Evolutionary conservation across 768 basidiomycete species (phyloP).

Genomic region (Kockovaella imperatae): DNA sequence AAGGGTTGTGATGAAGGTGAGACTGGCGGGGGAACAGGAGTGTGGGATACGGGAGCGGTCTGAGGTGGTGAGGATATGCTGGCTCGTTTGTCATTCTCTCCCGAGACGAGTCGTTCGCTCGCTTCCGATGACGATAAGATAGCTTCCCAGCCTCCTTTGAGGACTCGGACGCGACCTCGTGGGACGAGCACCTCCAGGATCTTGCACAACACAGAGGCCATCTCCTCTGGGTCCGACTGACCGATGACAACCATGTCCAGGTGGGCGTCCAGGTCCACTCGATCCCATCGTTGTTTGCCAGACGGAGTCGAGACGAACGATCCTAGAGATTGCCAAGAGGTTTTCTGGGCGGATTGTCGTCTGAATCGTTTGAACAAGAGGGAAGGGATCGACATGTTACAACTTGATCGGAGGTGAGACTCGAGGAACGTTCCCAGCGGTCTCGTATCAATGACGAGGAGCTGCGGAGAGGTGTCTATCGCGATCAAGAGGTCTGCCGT

Average conservation of each 20-base stretch:
- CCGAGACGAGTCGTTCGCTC: slow-evolving; percentile 4
- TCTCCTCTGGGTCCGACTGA: slow-evolving; percentile 13
- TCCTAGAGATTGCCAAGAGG: slow-evolving; percentile 56
- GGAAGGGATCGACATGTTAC: slow-evolving; percentile 81
- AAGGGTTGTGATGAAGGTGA: slow-evolving; percentile 3
- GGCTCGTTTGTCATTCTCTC: slow-evolving; percentile 6
- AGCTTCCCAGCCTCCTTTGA: slow-evolving; percentile 32
- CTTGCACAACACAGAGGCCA: slow-evolving; percentile 10
- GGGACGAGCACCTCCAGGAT: slow-evolving; percentile 14
- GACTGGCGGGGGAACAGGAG: slow-evolving; percentile 21
- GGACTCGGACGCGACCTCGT: slow-evolving; percentile 10
- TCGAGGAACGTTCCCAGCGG: slow-evolving; percentile 59
- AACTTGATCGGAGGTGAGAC: slow-evolving; percentile 59
- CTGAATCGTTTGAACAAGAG: slow-evolving; percentile 79
- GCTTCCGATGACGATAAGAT: slow-evolving; percentile 5
- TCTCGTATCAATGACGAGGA: slow-evolving; percentile 71
- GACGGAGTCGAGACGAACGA: slow-evolving; percentile 75
- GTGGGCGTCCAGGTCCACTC: slow-evolving; percentile 59
- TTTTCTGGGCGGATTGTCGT: slow-evolving; percentile 49
- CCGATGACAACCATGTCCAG: slow-evolving; percentile 27
- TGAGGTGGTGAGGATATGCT: slow-evolving; percentile 22
- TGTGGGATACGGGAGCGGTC: slow-evolving; percentile 49
- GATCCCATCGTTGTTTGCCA: slow-evolving; percentile 66
- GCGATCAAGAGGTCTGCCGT: slow-evolving; percentile 1
- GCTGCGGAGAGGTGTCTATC: slow-evolving; percentile 27